phyloP scores from a whole-genome alignment of 495 filamentous ascomycete genomes.

The Hypoxylon crocopeplum region DNA sequence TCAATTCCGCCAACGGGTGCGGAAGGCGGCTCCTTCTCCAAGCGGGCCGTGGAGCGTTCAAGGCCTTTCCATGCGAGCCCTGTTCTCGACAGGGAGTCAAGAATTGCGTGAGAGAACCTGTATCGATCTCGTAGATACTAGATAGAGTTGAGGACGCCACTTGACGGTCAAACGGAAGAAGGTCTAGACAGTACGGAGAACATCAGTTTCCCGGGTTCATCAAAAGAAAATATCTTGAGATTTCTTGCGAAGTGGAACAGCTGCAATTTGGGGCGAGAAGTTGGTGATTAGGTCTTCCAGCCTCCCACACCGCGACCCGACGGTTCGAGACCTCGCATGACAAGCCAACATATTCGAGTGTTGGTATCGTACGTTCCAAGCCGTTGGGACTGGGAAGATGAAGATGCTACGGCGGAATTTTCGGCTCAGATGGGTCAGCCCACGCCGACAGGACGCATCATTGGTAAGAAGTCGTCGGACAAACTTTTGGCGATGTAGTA shows the following conservation, averaged over 20 bases:
- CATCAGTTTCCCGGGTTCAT: slow-evolving; percentile 1
- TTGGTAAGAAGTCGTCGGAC: slow-evolving; percentile 7
- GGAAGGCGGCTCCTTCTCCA: slow-evolving; percentile 34
- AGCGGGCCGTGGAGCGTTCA: slow-evolving; percentile 25
- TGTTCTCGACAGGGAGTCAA: slow-evolving; percentile 20
- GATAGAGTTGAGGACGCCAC: background rate
- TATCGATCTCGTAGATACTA: slow-evolving; percentile 1
- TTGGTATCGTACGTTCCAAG: slow-evolving; percentile 33
- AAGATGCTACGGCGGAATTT: slow-evolving; percentile 28
- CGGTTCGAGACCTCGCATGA: slow-evolving; percentile 26
- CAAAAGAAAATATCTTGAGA: background rate
- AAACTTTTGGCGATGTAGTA: slow-evolving; percentile 23
- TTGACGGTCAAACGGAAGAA: background rate
- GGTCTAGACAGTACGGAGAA: background rate
- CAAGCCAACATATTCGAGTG: slow-evolving; percentile 8
- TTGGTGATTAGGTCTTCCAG: slow-evolving; percentile 2
- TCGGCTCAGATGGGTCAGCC: slow-evolving; percentile 15
- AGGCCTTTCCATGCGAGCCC: slow-evolving; percentile 12
- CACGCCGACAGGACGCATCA: slow-evolving; percentile 17
- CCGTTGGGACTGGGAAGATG: slow-evolving; percentile 21
- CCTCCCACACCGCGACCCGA: slow-evolving; percentile 7
- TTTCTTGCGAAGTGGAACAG: slow-evolving; percentile 1
- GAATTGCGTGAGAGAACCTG: background rate
- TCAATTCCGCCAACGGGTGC: slow-evolving; percentile 32
- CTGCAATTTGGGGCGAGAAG: slow-evolving; percentile 4